Base-by-base conservation (phyloP, 371 early-diverging fungal genomes). In the Mortierella sp. region DNA sequence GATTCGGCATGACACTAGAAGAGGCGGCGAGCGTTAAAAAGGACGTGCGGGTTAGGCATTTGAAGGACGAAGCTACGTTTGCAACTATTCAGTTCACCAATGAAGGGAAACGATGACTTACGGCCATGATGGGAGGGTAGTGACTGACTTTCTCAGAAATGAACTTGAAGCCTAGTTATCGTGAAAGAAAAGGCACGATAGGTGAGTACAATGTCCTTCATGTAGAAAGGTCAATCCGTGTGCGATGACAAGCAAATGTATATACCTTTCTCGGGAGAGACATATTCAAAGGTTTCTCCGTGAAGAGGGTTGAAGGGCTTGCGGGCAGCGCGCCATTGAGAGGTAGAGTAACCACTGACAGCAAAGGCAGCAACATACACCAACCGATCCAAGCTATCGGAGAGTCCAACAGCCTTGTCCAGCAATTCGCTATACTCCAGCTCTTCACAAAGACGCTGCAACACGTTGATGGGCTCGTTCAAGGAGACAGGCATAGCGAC, bases 231-330 rank as follows among this genome's bases (percentile, higher is more conserved):
- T 0, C 50, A 50, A 50, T 50, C 50, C 50, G 13, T 50, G 50
- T 50, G 16, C 13, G 14, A 76, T 19, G 19, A 46, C 0, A 21
- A 28, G 26, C 31, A 28, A 43, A 55, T 69, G 5, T 54, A 69
- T 48, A 37, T 54, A 78, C 90, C 92, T 77, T 90, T 90, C 83
- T 96, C 96, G 4, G 95, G 92, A 8, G 96, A 89, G 43, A 96
- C 90, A 87, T 89, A 93, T 85, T 98, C 98, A 86, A 95, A 98
- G 0, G 98, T 98, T 86, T 98, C 98, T 73, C 96, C 97, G 81
- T 96, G 92, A 48, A 98, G 90, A n/a, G 98, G 98, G 87, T 98
- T 98, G 87, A 97, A 98, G 19, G 98, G 98, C 89, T 99, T 98
- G 75, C 97, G 90, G 14, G 92, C 94, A 2, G 94, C 92, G 8